Evolutionary conservation across 805 yeast genomes (phyloP), one percentile per base, ranked within the genome.

Genomic region (Metschnikowia orientalis): DNA sequence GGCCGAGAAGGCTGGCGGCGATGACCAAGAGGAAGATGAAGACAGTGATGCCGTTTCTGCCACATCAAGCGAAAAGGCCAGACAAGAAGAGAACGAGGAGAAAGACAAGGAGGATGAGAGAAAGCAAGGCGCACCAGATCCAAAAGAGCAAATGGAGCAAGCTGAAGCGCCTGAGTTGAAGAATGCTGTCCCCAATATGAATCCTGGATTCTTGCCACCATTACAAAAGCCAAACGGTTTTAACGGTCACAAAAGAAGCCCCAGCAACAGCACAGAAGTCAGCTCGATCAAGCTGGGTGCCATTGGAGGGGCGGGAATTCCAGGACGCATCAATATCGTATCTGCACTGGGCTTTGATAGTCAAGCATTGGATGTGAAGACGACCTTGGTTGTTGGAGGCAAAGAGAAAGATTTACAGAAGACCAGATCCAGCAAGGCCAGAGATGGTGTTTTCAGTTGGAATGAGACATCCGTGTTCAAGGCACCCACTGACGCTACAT

Each of bases 391-490:
- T 23, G 65, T 62, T 14, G 57, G 63, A 7, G 62, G 66, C 15
- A 69, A 62, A 42, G 67, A 63, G 32, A 81, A 75, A 50, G 82
- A 73, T 27, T 50, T 90, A 23, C 73, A 67, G 61, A 81, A 77
- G 54, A 80, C 95, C 1, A 76, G 78, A 56, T 53, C 69, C 13
- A 53, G 61, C 34, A 84, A 83, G 46, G 21, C 38, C 47, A 58
- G 72, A 9, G 61, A 62, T 6, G 80, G 78, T 1, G 6, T 49
- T 1, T 63, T 66, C 30, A 61, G 55, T 35, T 79, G 81, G 76
- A 69, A 76, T 38, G 95, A 86, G 51, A 64, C 77, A 13, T 65
- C 72, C 39, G 67, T 79, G 4, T 83, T 89, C 63, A 77, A 73
- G 49, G 79, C 90, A 4, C 66, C 80, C 4, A 58, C 78, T 4